phyloP scores from a whole-genome alignment of 2,329 filamentous ascomycete genomes.

The Dendryphion nanum region DNA sequence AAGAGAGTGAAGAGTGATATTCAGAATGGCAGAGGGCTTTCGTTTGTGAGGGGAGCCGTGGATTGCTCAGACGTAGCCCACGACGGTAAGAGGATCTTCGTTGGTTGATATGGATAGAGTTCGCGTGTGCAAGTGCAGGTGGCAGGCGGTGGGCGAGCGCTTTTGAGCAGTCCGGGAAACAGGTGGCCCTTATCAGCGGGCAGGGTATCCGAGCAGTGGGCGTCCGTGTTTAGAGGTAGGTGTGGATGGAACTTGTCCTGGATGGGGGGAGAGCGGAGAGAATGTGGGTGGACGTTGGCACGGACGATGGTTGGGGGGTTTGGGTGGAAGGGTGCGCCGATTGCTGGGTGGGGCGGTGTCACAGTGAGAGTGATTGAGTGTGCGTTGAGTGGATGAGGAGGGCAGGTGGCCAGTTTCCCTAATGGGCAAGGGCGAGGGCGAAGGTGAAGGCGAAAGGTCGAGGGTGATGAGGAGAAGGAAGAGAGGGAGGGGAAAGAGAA shows the following conservation, averaged over 20 bases:
- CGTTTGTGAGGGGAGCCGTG: conserved; percentile 12
- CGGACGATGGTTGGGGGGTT: neutral
- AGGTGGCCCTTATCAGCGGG: conserved; percentile 4
- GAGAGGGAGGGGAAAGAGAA: neutral
- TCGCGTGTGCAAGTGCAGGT: neutral
- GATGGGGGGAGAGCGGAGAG: no score
- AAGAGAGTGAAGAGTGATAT: conserved; percentile 1
- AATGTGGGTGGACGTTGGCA: neutral
- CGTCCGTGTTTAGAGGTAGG: no score
- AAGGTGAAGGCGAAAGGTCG: neutral
- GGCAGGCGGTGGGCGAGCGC: no score
- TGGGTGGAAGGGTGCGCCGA: neutral
- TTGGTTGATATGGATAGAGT: conserved; percentile 6
- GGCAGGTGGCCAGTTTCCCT: no score
- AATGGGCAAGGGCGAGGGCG: neutral
- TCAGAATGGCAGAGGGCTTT: neutral
- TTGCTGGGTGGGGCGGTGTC: neutral
- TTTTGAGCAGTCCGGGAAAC: conserved; percentile 1
- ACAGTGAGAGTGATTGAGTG: neutral
- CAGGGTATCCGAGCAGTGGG: neutral
- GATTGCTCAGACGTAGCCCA: conserved; percentile 2
- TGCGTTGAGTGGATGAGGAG: neutral
- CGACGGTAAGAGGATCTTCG: neutral
- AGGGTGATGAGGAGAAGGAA: neutral
- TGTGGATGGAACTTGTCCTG: no score